These are phyloP conservation scores for Penicillium janthinellum DNA, from an alignment of 2,329 filamentous ascomycete species.

Conservation along the genomic window DNA sequence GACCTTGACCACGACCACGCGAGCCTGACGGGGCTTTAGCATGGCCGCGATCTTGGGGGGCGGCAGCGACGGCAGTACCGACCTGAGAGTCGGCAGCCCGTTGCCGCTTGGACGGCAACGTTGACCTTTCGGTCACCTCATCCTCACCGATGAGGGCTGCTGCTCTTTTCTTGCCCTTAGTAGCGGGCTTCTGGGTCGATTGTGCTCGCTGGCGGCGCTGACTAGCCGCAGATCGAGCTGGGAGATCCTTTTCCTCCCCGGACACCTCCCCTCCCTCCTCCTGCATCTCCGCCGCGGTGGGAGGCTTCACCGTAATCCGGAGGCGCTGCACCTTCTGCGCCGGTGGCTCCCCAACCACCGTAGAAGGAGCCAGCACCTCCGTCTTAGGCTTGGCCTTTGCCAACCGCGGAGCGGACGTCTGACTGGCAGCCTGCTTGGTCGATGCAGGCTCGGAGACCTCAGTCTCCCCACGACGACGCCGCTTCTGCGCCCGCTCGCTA, in stretches of 20 bases:
- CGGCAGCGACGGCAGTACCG: background rate
- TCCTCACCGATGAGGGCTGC: slow-evolving; percentile 3
- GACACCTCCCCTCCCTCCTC: background rate
- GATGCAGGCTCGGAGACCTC: slow-evolving; percentile 6
- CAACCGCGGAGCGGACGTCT: background rate
- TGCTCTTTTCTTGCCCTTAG: slow-evolving; percentile 5
- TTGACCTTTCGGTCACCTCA: background rate
- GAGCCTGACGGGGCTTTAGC: background rate
- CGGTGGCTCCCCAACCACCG: slow-evolving; percentile 6
- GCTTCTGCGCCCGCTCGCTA: background rate
- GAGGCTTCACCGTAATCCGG: slow-evolving; percentile 19
- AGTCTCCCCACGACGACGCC: background rate
- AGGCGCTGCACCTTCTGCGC: slow-evolving; percentile 18
- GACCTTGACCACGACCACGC: slow-evolving; percentile 2
- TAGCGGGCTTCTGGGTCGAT: background rate
- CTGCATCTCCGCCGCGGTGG: slow-evolving; percentile 3
- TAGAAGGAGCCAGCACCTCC: background rate
- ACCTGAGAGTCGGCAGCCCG: background rate
- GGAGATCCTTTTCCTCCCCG: background rate
- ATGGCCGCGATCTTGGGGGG: background rate
- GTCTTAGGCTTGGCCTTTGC: slow-evolving; percentile 4
- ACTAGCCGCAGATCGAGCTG: background rate
- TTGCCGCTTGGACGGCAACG: background rate
- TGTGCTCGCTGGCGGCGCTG: background rate
- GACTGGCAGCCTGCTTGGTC: background rate